Base-by-base conservation (phyloP, 257 asterid genomes). In the Marsdenia floribunda region DNA sequence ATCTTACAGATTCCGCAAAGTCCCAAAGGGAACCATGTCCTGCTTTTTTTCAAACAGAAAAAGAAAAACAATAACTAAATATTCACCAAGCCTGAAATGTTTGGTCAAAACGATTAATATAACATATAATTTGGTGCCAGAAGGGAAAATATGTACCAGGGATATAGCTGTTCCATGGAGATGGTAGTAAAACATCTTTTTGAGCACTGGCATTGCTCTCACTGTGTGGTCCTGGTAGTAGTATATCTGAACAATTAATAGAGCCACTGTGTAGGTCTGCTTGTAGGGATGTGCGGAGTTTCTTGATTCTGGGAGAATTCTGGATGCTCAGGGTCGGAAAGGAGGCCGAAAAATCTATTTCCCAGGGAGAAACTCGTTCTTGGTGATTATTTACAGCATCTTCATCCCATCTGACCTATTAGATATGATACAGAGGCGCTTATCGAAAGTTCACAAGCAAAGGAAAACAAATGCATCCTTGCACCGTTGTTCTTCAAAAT, bases 351-450 rank as follows among this genome's bases (percentile, higher is more conserved):
- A 88, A 86, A 80, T 92, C 98, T 72, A 95, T 90, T 80, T 95
- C 96, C 99, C 99, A 95, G 0, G 97, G 97, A 74, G 98, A 95
- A 77, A 93, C 96, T 67, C 98, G 90, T 78, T 95, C 96, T 63
- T 89, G 97, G 86, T 83, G 91, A 82, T 85, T 88, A 76, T 87
- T 87, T 84, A 80, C 74, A 73, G 88, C 80, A 81, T 87, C 96
- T 58, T 89, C 97, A 61, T 95, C 98, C 99, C 99, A 95, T 76
- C 92, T 90, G 66, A 95, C 99, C 99, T 95, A 80, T 75, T 78
- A 80, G 26, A 80, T 18, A 26, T 33, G 59, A 4, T 33, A 63
- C 70, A 72, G 44, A 65, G 73, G 35, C 75, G 64, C 78, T 42
- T 26, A 68, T 76, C 47, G 78, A 55, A 58, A 46, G 22, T 33